A percentile compares a stretch with the other conserved stretches of the same genome.
Conservation (phyloP, 2,329 filamentous ascomycete genomes). For the Diaporthe longicolla region DNA sequence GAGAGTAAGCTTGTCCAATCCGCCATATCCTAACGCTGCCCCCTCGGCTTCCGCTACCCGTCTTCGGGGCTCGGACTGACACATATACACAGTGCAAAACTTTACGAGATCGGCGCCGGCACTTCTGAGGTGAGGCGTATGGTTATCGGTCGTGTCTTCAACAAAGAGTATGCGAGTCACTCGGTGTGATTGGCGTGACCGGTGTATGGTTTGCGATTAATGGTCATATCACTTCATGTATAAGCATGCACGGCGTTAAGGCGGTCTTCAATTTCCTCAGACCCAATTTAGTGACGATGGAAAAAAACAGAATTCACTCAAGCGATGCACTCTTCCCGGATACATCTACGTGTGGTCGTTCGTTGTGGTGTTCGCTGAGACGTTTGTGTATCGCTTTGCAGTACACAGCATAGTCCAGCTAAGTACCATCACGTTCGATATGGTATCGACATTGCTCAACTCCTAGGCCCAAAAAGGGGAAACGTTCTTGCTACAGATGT, state of each 20-base stretch:
- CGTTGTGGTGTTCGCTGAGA: background rate
- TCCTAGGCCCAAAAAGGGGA: background rate
- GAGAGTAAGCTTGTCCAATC: conserved; percentile 67
- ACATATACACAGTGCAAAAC: conserved; percentile 65
- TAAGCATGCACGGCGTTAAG: conserved; percentile 31
- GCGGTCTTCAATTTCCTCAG: background rate
- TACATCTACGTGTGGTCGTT: no score
- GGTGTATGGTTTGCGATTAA: no score
- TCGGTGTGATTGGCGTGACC: conserved; percentile 42
- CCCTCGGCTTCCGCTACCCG: background rate
- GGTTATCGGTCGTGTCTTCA: conserved; percentile 93
- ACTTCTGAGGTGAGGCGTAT: conserved; percentile 95
- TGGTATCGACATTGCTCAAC: rapidly evolving
- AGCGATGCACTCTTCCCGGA: background rate
- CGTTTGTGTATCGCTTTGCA: background rate
- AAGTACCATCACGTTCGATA: background rate
- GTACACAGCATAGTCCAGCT: background rate
- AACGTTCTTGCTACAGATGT: background rate
- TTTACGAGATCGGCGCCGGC: conserved; percentile 98
- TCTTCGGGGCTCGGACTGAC: conserved; percentile 48
- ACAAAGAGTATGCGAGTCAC: conserved; percentile 78
- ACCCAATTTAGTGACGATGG: background rate
- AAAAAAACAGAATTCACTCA: background rate
- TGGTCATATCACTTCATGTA: conserved; percentile 6
- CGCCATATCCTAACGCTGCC: background rate